These are phyloP conservation scores for Penicillium daleae DNA, from an alignment of 495 filamentous ascomycete species.

Conservation along the genomic window DNA sequence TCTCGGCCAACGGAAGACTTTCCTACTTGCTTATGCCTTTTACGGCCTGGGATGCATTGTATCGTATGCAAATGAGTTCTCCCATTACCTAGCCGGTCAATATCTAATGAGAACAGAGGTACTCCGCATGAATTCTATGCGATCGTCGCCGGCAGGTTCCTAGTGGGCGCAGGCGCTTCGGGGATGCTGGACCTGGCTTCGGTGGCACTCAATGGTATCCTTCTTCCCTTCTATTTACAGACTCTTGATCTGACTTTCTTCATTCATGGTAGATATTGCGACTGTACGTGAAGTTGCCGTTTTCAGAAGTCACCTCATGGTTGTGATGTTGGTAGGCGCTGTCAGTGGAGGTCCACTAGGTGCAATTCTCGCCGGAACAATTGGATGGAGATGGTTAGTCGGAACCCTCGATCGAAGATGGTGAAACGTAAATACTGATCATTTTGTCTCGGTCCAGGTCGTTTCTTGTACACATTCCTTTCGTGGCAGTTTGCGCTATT, in stretches of 20 bases:
- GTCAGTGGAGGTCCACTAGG: not conserved
- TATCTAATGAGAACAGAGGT: not conserved
- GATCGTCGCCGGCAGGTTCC: not conserved
- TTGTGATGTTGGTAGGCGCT: not conserved
- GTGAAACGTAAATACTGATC: not conserved
- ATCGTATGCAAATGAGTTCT: not conserved
- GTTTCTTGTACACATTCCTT: not conserved
- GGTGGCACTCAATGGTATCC: not conserved
- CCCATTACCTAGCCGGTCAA: not conserved
- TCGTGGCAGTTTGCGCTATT: not conserved
- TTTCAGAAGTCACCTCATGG: not conserved
- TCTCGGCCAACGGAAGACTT: not conserved
- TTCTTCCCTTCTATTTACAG: not conserved
- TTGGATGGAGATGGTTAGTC: not conserved
- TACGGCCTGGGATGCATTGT: not conserved
- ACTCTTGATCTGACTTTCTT: not conserved
- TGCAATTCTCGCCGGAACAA: not conserved
- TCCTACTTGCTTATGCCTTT: not conserved
- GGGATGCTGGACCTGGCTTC: constrained; percentile 1
- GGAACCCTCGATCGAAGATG: not conserved
- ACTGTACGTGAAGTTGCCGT: not conserved
- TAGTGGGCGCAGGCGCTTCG: not conserved
- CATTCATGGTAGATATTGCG: not conserved
- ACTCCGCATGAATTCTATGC: not conserved
- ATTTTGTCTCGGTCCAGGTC: not conserved